These are phyloP conservation scores for Ogataea corticis DNA, from an alignment of 805 yeast species.

Conservation along the genomic window DNA sequence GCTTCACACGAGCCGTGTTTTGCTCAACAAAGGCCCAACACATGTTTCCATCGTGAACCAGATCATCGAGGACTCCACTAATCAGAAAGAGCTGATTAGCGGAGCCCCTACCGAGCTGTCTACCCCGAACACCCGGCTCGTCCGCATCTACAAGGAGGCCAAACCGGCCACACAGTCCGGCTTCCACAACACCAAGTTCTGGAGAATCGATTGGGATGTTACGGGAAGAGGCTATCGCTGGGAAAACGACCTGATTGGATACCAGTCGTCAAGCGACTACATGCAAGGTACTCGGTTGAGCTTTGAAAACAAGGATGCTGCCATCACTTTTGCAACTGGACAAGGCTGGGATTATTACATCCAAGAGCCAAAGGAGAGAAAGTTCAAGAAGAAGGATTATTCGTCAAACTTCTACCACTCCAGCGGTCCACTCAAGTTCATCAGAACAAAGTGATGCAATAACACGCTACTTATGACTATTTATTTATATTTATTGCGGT, in stretches of 20 bases:
- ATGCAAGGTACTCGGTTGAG: constrained; percentile 78
- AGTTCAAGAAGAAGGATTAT: constrained; percentile 73
- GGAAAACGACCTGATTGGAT: constrained; percentile 89
- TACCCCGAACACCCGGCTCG: constrained; percentile 54
- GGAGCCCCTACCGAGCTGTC: constrained; percentile 76
- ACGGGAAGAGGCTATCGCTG: constrained; percentile 75
- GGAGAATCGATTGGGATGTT: constrained; percentile 87
- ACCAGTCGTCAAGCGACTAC: constrained; percentile 76
- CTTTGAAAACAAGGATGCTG: constrained; percentile 74
- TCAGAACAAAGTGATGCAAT: constrained; percentile 64
- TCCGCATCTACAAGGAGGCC: constrained; percentile 73
- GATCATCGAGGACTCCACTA: constrained; percentile 15
- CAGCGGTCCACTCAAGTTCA: constrained; percentile 71
- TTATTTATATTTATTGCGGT: not conserved
- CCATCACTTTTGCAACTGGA: constrained; percentile 73
- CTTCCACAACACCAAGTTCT: constrained; percentile 46
- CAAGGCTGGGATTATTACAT: constrained; percentile 86
- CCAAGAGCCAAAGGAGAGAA: constrained; percentile 77
- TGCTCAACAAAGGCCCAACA: constrained; percentile 10
- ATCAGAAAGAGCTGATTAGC: constrained; percentile 56
- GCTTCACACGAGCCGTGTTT: constrained; percentile 8
- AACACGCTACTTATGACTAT: not conserved
- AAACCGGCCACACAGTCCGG: constrained; percentile 85
- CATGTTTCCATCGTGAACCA: constrained; percentile 8
- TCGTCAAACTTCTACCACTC: constrained; percentile 70